A percentile compares a stretch with the other conserved stretches of the same genome.
These are phyloP conservation scores for Gentiana straminea DNA, from an alignment of 257 asterid genomes.

Conservation along the genomic window DNA sequence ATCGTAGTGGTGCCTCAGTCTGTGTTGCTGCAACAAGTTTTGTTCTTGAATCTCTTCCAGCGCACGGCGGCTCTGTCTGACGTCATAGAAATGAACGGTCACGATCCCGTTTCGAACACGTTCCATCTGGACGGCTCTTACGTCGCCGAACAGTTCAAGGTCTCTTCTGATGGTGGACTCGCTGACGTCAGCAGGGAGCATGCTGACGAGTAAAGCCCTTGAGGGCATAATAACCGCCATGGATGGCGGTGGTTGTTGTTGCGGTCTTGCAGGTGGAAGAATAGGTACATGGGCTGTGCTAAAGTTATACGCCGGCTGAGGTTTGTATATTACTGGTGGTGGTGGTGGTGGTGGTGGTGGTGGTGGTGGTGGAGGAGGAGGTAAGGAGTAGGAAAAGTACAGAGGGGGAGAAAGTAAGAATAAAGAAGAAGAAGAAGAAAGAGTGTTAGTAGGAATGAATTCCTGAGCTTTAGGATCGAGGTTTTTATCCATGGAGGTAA, in stretches of 20 bases:
- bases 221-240: conserved; percentile 32
- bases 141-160: conserved; percentile 88
- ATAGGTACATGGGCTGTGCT: neutral
- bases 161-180: conserved; percentile 75
- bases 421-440: neutral
- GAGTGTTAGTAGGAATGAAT: conserved; percentile 39
- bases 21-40: conserved; percentile 93
- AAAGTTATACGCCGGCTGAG: conserved; percentile 13
- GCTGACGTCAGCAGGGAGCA: conserved; percentile 62
- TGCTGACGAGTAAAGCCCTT: conserved; percentile 53
- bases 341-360: conserved; percentile 4
- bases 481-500: neutral
- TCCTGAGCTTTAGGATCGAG: conserved; percentile 91
- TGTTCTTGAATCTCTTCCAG: conserved; percentile 60
- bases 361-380: conserved; percentile 12
- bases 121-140: conserved; percentile 90
- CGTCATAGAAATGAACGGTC: conserved; percentile 89
- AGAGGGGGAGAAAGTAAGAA: conserved; percentile 10
- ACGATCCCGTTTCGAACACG: conserved; percentile 73
- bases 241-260: conserved; percentile 23
- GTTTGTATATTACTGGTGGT: neutral
- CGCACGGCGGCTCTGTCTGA: conserved; percentile 71
- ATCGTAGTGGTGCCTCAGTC: conserved; percentile 68
- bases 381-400: conserved; percentile 21
- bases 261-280: neutral